Base-by-base conservation (phyloP, 495 filamentous ascomycete genomes). In the Aspergillus ellipticus region DNA sequence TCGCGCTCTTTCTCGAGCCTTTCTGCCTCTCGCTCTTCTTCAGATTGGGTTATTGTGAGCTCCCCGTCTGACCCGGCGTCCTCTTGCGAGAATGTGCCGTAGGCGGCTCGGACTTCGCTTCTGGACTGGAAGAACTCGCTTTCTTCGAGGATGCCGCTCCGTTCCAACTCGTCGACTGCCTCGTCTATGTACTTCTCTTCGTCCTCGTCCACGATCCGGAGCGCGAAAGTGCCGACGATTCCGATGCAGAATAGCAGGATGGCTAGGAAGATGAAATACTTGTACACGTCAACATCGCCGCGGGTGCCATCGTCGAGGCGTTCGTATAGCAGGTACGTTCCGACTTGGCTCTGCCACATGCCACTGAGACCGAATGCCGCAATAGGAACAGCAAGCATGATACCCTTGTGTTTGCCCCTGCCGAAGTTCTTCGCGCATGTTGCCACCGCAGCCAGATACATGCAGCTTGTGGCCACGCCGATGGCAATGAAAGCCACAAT, bases 401-500 rank as follows among this genome's bases (percentile, higher is more conserved):
- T 69, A 0, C 94, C 93, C 66, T 91, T 88, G 62, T 95, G 84
- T 65, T 87, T 91, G 3, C 92, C 89, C 37, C 86, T 78, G 17
- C 93, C 90, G 68, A 97, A 97, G 70, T 96, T 97, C 82, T 98
- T 98, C 21, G 93, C 94, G 56, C 91, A 96, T 2, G 92, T 96
- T 20, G 94, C 91, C 26, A 98, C 87, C 0, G 89, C 88, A 33
- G 83, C 79, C 22, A 97, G 67, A 66, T 97, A 97, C 86, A 97
- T 89, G 63, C 80, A 80, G 56, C 86, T 85, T 0, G 94, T 97
- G 5, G 85, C 93, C 57, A 85, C 81, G 1, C 94, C 94, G 46
- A 97, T 83, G 7, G 75, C 74, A 17, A 89, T 79, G 62, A 98
- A 98, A 1, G 89, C 89, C 49, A 88, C 52, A 2, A 96, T 69